phyloP scores from a whole-genome alignment of 805 yeast genomes.

The Teunomyces stri region DNA sequence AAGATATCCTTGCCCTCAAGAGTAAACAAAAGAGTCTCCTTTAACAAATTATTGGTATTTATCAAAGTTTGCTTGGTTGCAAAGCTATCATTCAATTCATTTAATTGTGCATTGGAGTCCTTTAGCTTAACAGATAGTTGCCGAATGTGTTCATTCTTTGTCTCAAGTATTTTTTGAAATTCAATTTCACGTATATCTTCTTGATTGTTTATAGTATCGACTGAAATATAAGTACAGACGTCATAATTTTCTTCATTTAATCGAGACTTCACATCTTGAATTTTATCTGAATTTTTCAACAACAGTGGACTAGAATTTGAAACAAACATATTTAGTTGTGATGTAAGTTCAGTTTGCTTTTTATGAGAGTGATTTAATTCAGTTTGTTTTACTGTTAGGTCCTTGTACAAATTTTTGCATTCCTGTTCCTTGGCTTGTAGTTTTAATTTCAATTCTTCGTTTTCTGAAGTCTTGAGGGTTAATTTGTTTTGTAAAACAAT shows the following conservation, averaged over 20 bases:
- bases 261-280: not conserved
- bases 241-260: not conserved
- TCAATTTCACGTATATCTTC: not conserved
- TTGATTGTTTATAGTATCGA: not conserved
- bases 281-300: not conserved
- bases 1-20: not conserved
- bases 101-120: not conserved
- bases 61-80: not conserved
- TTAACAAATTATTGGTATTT: not conserved
- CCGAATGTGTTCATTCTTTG: not conserved
- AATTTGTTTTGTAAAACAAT: not conserved
- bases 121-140: not conserved
- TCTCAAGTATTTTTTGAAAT: not conserved
- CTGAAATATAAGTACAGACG: not conserved
- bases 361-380: not conserved
- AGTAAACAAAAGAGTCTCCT: not conserved
- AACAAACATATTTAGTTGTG: not conserved
- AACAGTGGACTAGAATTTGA: not conserved
- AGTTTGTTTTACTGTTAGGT: not conserved
- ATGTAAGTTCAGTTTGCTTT: not conserved
- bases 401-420: not conserved
- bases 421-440: not conserved
- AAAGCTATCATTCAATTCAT: not conserved
- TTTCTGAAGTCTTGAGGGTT: not conserved
- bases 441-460: not conserved